phyloP scores from a whole-genome alignment of 805 yeast genomes.

The Allodekkera sacchari region DNA sequence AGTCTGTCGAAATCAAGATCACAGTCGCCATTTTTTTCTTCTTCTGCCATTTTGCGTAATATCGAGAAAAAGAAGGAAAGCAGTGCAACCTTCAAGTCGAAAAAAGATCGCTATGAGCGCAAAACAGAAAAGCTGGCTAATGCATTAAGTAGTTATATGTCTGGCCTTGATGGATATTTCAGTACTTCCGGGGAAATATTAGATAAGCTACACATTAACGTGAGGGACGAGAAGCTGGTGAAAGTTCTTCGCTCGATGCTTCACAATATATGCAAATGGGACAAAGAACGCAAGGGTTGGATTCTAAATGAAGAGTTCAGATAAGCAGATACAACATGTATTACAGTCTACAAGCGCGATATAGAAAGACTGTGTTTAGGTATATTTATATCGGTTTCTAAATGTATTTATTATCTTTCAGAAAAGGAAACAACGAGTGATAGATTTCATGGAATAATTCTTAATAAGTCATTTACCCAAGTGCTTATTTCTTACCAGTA shows the following conservation, averaged over 20 bases:
- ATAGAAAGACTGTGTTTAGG: too few relatives aligned
- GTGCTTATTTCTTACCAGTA: slow-evolving; percentile 11
- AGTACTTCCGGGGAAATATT: slow-evolving; percentile 25
- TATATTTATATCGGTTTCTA: background rate
- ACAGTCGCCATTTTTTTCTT: too few relatives aligned
- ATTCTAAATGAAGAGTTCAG: slow-evolving; percentile 46
- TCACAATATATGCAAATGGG: slow-evolving; percentile 62
- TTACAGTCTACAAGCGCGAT: background rate
- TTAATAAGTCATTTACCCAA: slow-evolving; percentile 1
- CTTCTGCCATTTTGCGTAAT: slow-evolving; percentile 41
- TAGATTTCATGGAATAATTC: slow-evolving; percentile 1
- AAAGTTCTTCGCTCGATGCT: slow-evolving; percentile 60
- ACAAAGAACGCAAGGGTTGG: slow-evolving; percentile 55
- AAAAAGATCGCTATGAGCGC: slow-evolving; percentile 1
- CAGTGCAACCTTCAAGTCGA: slow-evolving; percentile 1
- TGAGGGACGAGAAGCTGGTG: slow-evolving; percentile 45
- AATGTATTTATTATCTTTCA: background rate
- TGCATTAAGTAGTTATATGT: slow-evolving; percentile 20
- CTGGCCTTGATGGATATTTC: slow-evolving; percentile 20
- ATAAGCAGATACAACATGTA: slow-evolving; percentile 6
- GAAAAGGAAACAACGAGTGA: background rate
- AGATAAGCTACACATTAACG: slow-evolving; percentile 20
- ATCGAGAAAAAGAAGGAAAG: slow-evolving; percentile 34
- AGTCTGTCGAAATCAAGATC: slow-evolving; percentile 2
- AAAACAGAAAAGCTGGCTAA: slow-evolving; percentile 13